Base-by-base conservation (phyloP, 352 stramenopile species). In the Phytophthora pini region DNA sequence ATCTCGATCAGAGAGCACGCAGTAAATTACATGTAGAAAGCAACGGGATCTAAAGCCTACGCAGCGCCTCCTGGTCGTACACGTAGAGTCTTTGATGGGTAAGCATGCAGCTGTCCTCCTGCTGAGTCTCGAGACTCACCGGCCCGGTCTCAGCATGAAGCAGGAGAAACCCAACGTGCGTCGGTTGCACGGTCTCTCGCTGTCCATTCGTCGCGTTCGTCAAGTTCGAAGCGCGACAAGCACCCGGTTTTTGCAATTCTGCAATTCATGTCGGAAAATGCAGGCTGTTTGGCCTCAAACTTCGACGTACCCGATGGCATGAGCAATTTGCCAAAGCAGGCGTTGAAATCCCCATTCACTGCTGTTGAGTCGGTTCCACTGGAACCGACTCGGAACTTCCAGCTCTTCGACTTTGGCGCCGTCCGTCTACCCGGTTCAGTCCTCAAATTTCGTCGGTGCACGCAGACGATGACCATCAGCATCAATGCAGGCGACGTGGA, bases 401-500 rank as follows among this genome's bases (percentile, higher is more conserved):
- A 32, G 43, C 43, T 29, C 43, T 32, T 13, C 7, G 9, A n/a
- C 7, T 48, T 51, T 36, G 44, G 44, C 44, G 44, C 12, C 22
- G 44, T 51, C 44, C 44, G 22, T 31, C 5, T n/a, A 51, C 24
- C 7, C 24, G 20, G 24, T 8, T 12, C 41, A 61, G 29, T 61
- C 34, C 27, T 20, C 54, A 61, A 39, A 13, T 53, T 53, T 36
- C 41, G 17, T 53, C 43, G 29, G 31, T 46, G 20, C 22, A 27
- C 40, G 10, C 54, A 56, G 26, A 15, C 40, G 24, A 48, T 53
- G 41, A 34, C 55, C 13, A 13, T 46, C 4, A 20, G 5, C 41
- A 56, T 51, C 39, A 54, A 40, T 51, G 39, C 52, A 15, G 49
- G 29, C 13, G 61, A 61, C 31, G 39, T 62, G 32, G 68, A 72